Conservation (phyloP, 1,284 basidiomycete species). For the Ganoderma lingzhi region DNA sequence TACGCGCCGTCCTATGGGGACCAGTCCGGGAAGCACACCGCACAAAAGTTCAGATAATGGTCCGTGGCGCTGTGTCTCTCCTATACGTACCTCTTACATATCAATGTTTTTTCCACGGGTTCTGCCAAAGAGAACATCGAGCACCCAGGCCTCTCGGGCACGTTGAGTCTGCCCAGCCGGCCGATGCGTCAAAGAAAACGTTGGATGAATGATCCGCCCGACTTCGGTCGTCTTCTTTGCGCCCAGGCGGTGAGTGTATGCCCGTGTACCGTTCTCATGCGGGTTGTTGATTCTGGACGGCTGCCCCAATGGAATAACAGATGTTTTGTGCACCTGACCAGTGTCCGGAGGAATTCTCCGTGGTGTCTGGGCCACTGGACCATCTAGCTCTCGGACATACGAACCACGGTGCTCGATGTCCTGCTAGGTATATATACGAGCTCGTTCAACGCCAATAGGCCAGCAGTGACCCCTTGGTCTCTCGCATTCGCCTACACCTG, state of each 20-base stretch:
- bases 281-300: not conserved
- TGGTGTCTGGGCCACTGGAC: not conserved
- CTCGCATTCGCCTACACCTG: not conserved
- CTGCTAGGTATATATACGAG: constrained; percentile 22
- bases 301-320: constrained; percentile 12
- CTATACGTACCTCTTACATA: not conserved
- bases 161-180: not conserved
- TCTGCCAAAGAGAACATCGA: not conserved
- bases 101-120: not conserved
- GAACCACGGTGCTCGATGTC: not conserved
- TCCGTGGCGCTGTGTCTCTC: not conserved
- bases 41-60: not conserved
- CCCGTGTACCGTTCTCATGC: constrained; percentile 28
- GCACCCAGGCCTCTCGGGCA: not conserved
- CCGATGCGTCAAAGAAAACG: constrained; percentile 7
- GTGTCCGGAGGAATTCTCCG: constrained; percentile 13
- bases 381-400: not conserved
- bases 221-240: constrained; percentile 2
- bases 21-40: not conserved
- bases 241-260: constrained; percentile 26
- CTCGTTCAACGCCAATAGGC: not conserved
- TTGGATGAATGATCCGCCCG: constrained; percentile 18
- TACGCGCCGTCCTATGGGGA: not conserved
- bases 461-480: constrained; percentile 20
- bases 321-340: constrained; percentile 17